Percentiles rank a stretch among this genome's conserved stretches.
Evolutionary conservation across 352 stramenopile species (phyloP).

Genomic region (Phytophthora cactorum): DNA sequence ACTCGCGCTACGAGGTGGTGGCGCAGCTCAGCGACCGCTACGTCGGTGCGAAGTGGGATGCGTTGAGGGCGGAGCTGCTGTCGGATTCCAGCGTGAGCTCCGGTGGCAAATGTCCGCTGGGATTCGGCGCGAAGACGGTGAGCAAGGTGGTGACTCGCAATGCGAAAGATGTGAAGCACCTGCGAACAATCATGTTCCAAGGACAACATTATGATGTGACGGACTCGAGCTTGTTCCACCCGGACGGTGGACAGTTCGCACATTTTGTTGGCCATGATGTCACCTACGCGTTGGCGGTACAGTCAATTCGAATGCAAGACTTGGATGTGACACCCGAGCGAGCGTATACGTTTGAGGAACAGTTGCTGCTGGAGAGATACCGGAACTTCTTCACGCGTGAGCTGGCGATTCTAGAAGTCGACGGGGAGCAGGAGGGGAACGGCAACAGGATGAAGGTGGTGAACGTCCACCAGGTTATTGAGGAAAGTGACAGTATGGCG

Average conservation of each 20-base stretch:
- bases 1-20: slow-evolving; percentile 54
- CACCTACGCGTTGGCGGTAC: slow-evolving; percentile 57
- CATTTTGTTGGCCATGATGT: slow-evolving; percentile 72
- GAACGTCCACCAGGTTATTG: slow-evolving; percentile 54
- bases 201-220: slow-evolving; percentile 62
- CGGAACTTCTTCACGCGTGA: slow-evolving; percentile 50
- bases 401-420: slow-evolving; percentile 37
- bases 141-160: slow-evolving; percentile 32
- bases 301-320: slow-evolving; percentile 46
- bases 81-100: slow-evolving; percentile 26
- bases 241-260: slow-evolving; percentile 41
- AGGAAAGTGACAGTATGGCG: slow-evolving; percentile 33
- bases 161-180: slow-evolving; percentile 23
- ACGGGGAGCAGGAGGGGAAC: slow-evolving; percentile 15
- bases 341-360: slow-evolving; percentile 65
- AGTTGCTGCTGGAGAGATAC: slow-evolving; percentile 65
- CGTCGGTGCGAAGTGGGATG: slow-evolving; percentile 47
- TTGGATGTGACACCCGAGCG: slow-evolving; percentile 40
- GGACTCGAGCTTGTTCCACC: slow-evolving; percentile 54
- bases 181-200: slow-evolving; percentile 59
- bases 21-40: slow-evolving; percentile 58
- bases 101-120: slow-evolving; percentile 61
- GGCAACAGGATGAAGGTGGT: slow-evolving; percentile 11
- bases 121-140: slow-evolving; percentile 52
- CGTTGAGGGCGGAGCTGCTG: slow-evolving; percentile 45